phyloP scores from a whole-genome alignment of 164 flowering plant species.

The Annona squamosa region DNA sequence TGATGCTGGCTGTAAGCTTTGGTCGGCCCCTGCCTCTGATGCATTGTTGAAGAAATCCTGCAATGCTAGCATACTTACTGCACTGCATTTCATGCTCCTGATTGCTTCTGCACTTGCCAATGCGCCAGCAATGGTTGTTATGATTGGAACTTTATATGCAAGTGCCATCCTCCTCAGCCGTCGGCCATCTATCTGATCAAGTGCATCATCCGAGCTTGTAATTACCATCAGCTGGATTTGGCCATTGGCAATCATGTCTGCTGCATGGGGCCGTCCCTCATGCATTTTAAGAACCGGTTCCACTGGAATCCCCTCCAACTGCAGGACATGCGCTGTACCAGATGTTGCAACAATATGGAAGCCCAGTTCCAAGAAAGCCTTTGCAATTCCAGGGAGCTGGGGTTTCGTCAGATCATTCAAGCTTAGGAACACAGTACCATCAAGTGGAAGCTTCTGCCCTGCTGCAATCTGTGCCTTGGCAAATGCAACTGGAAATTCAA shows the following conservation, averaged over 20 bases:
- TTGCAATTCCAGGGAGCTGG: conserved; percentile 61
- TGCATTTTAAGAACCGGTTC: conserved; percentile 84
- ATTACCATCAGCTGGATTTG: conserved; percentile 86
- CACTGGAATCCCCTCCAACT: conserved; percentile 62
- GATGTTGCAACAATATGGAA: conserved; percentile 67
- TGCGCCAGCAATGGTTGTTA: conserved; percentile 88
- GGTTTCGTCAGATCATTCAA: conserved; percentile 76
- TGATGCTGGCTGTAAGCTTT: conserved; percentile 45
- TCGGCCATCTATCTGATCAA: conserved; percentile 78
- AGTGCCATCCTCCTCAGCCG: conserved; percentile 87
- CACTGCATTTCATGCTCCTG: conserved; percentile 53
- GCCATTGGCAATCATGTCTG: conserved; percentile 80
- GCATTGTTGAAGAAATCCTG: conserved; percentile 65
- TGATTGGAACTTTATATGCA: conserved; percentile 74
- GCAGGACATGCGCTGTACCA: conserved; percentile 75
- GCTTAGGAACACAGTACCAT: conserved; percentile 84
- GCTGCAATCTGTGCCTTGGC: conserved; percentile 93
- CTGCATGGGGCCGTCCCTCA: conserved; percentile 92
- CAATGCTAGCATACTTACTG: conserved; percentile 63
- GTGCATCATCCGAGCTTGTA: conserved; percentile 84
- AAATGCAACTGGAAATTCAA: conserved; percentile 60
- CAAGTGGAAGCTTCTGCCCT: conserved; percentile 77
- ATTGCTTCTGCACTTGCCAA: conserved; percentile 77
- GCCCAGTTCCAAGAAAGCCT: conserved; percentile 56
- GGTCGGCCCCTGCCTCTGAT: conserved; percentile 8